Percentiles rank a stretch among this genome's conserved stretches.
phyloP scores from a whole-genome alignment of 1,139 yeast genomes.

The Debaryomyces psychrophilus region DNA sequence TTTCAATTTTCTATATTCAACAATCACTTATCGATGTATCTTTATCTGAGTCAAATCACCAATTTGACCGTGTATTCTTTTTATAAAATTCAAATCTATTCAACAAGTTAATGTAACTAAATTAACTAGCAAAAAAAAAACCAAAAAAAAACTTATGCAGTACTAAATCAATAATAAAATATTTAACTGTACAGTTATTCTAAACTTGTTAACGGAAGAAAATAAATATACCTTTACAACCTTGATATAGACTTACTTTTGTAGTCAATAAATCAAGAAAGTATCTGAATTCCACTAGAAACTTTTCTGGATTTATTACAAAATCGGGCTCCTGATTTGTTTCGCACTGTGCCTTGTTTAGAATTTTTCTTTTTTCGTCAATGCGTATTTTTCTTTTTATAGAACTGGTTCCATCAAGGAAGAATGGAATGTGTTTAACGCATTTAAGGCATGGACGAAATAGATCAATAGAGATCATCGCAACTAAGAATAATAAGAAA shows the following conservation, averaged over 20 bases:
- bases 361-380: neutral
- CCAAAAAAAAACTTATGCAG: neutral
- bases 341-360: constrained; percentile 4
- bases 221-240: neutral
- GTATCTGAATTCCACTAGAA: neutral
- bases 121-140: constrained; percentile 1
- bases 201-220: neutral
- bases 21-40: neutral
- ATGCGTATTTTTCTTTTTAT: neutral
- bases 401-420: neutral
- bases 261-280: neutral
- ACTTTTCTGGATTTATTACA: neutral
- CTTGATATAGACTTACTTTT: neutral
- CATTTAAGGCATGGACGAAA: neutral
- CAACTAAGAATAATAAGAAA: neutral
- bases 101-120: neutral
- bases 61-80: neutral
- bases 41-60: neutral
- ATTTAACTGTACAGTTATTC: neutral
- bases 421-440: neutral
- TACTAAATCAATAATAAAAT: neutral
- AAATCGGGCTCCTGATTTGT: neutral
- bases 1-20: neutral
- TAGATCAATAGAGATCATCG: neutral
- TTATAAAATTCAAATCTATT: constrained; percentile 1